Conservation (phyloP, 2,329 filamentous ascomycete species). For the Nemania bipapillata region DNA sequence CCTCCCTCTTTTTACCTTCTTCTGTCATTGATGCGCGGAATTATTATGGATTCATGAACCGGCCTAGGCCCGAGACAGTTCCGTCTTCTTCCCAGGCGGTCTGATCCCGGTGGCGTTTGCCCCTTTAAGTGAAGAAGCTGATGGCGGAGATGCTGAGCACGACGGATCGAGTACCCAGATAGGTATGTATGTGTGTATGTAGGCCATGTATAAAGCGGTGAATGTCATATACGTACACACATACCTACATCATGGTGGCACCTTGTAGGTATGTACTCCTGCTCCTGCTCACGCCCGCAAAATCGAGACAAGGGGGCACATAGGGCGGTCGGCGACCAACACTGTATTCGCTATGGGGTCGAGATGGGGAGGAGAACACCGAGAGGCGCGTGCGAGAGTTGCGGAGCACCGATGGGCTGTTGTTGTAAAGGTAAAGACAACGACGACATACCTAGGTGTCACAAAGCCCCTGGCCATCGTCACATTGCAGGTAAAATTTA, state of each 20-base stretch:
- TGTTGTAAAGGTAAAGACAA: neutral
- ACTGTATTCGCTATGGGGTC: neutral
- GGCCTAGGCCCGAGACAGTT: conserved; percentile 13
- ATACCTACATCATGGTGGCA: too few species aligned
- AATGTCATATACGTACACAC: conserved; percentile 11
- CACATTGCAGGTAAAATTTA: conserved; percentile 12
- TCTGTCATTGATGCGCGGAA: conserved; percentile 1
- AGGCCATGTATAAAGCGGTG: conserved; percentile 33
- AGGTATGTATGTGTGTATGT: neutral
- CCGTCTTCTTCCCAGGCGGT: conserved; percentile 19
- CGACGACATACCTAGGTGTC: conserved; percentile 6
- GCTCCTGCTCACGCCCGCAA: neutral
- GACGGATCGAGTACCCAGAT: neutral
- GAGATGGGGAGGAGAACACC: neutral
- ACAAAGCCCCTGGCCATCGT: neutral
- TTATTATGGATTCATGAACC: neutral
- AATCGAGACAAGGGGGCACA: conserved; percentile 8
- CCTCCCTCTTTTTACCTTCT: neutral
- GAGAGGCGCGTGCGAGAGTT: neutral
- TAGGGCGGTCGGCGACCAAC: neutral
- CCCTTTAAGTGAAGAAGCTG: neutral
- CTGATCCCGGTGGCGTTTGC: conserved; percentile 20
- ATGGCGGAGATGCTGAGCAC: conserved; percentile 5
- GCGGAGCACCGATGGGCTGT: neutral
- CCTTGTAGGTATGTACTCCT: neutral